Evolutionary conservation across 441 rosid species (phyloP), one percentile per base, ranked within the genome.

Genomic region (Iberis amara): DNA sequence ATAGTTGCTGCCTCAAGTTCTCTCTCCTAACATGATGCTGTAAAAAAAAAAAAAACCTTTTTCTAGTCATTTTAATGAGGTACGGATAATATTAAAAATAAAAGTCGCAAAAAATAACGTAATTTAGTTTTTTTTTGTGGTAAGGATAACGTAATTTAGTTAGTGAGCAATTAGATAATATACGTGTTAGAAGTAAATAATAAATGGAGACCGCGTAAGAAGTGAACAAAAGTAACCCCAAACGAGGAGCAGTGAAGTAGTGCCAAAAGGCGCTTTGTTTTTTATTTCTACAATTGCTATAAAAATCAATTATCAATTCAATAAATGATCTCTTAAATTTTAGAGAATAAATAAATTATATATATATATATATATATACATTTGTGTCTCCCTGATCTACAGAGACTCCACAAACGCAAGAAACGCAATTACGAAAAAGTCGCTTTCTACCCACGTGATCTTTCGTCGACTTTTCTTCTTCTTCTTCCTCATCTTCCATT

Each of bases 391-490:
- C 18, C 37, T 53, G 47, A 60, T 60, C 72, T 56, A 44, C 67
- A 61, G 66, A 66, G 66, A 61, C 67, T 61, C 72, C 62, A 61
- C 62, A 61, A 54, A 42, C 57, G 38, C 61, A 64, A 46, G 55
- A 57, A 65, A 65, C 65, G 47, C 66, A 43, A 65, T 9, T 32
- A 42, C 66, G 7, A 28, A 55, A 67, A 67, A 61, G 71, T 66
- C 71, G 66, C 66, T 66, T 61, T 67, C 59, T 14, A 37, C 23
- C 63, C 68, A 68, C 67, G 68, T 68, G 68, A 61, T 56, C 67
- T 51, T 56, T 55, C 67, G 52, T 68, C 62, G 63, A 61, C 72
- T 68, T 61, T 61, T 67, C 67, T 52, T 38, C 59, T 11, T 27
- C 66, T 18, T 23, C 66, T 15, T 21, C 52, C 3, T 4, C 52